Conservation (phyloP, 2,329 filamentous ascomycete genomes). For the Xylaria sp. region DNA sequence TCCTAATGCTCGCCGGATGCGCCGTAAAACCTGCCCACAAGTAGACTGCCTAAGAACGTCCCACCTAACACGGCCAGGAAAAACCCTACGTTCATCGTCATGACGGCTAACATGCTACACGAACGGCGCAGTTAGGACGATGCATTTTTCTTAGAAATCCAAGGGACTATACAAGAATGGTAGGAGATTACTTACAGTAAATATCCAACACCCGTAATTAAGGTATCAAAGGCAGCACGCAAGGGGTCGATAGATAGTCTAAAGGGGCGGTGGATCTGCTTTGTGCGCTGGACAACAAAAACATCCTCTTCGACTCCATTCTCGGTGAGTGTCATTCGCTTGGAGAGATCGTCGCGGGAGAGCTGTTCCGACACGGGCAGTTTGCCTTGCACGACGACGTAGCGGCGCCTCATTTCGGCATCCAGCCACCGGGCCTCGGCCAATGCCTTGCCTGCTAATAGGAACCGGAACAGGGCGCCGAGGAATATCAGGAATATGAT, state of each 20-base stretch:
- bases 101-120: slow-evolving; percentile 52
- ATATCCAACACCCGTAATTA: slow-evolving; percentile 47
- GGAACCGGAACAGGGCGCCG: slow-evolving; percentile 72
- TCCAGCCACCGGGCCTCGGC: slow-evolving; percentile 73
- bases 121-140: slow-evolving; percentile 10
- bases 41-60: slow-evolving; percentile 85
- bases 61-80: slow-evolving; percentile 48
- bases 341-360: slow-evolving; percentile 68
- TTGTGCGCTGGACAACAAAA: slow-evolving; percentile 72
- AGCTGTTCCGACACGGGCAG: slow-evolving; percentile 67
- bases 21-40: slow-evolving; percentile 73
- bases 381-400: slow-evolving; percentile 77
- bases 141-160: neutral
- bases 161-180: neutral
- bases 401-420: slow-evolving; percentile 76
- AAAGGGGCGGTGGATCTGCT: slow-evolving; percentile 75
- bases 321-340: slow-evolving; percentile 73
- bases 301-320: slow-evolving; percentile 86
- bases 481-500: slow-evolving; percentile 91
- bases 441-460: slow-evolving; percentile 76
- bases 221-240: slow-evolving; percentile 46
- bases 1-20: slow-evolving; percentile 39
- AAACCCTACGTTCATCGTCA: slow-evolving; percentile 50
- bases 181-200: slow-evolving; percentile 45
- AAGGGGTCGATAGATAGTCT: slow-evolving; percentile 73